These are phyloP conservation scores for Serendipita sp. DNA, from an alignment of 1,284 basidiomycete genomes.

Conservation along the genomic window DNA sequence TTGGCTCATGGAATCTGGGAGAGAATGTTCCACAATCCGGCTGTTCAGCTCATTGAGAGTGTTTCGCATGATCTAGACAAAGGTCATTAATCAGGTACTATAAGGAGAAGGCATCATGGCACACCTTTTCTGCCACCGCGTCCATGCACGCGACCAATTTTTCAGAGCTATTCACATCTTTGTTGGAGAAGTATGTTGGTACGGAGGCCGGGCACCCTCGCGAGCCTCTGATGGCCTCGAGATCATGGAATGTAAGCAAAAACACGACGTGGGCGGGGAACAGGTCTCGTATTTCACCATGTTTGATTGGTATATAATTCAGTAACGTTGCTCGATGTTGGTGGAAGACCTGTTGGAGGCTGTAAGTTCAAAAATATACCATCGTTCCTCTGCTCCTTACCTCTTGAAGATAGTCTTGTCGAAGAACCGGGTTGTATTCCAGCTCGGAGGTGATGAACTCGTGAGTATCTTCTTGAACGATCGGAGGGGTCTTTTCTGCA, in stretches of 20 bases:
- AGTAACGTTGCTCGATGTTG: constrained; percentile 53
- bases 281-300: constrained; percentile 61
- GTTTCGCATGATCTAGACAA: constrained; percentile 52
- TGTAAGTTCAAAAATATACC: neutral
- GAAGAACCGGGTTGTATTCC: constrained; percentile 85
- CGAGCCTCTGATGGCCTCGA: constrained; percentile 78
- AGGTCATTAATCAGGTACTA: constrained; percentile 7
- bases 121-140: constrained; percentile 73
- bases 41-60: constrained; percentile 56
- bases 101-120: constrained; percentile 11
- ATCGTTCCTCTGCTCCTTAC: constrained; percentile 28
- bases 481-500: constrained; percentile 74
- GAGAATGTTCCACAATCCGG: constrained; percentile 64
- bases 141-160: constrained; percentile 67
- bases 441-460: constrained; percentile 83
- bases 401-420: constrained; percentile 73
- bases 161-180: constrained; percentile 62
- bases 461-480: constrained; percentile 70
- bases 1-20: constrained; percentile 56
- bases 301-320: constrained; percentile 55
- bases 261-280: constrained; percentile 80
- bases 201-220: constrained; percentile 71
- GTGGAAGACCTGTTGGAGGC: constrained; percentile 38
- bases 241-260: constrained; percentile 73
- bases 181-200: constrained; percentile 81